Conservation (phyloP, 495 filamentous ascomycete genomes). For the Recurvomyces mirabilis region DNA sequence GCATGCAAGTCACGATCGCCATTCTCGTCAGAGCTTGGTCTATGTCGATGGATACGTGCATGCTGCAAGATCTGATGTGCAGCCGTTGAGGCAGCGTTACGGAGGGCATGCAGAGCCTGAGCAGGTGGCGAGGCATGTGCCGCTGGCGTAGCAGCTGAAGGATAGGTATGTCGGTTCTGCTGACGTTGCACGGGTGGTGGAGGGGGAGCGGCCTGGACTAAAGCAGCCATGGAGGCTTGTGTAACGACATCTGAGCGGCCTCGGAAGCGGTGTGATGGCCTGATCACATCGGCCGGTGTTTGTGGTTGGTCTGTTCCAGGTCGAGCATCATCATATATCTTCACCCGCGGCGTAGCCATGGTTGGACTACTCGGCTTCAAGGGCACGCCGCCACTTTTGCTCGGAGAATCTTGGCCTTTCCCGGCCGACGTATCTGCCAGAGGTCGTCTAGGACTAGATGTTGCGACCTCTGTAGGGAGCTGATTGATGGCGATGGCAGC, state of each 20-base stretch:
- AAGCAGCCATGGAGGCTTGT: too few relatives aligned
- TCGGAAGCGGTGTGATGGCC: conserved; percentile 1
- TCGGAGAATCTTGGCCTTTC: not conserved
- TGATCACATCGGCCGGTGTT: conserved; percentile 13
- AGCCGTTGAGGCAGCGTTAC: too few relatives aligned
- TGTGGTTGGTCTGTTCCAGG: conserved; percentile 11
- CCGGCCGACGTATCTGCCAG: not conserved
- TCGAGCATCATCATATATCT: conserved; percentile 12
- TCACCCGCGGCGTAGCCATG: conserved; percentile 10
- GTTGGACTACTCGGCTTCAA: not conserved
- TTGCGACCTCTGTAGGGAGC: conserved; percentile 2
- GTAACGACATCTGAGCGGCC: conserved; percentile 5
- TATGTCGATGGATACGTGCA: not conserved
- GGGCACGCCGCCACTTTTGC: too few relatives aligned
- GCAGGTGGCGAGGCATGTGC: too few relatives aligned
- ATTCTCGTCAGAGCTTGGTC: conserved; percentile 4
- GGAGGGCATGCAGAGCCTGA: too few relatives aligned
- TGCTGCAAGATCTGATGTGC: too few relatives aligned
- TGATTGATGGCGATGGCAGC: conserved; percentile 5
- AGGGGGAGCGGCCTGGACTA: too few relatives aligned
- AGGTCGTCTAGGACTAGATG: not conserved
- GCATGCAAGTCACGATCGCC: conserved; percentile 5
- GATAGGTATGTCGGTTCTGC: conserved; percentile 9
- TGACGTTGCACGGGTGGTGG: too few relatives aligned
- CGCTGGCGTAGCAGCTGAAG: not conserved